Percentiles rank a stretch among this genome's conserved stretches.
Conservation (phyloP, 179 eudicot species). For the Camellia oleifera region DNA sequence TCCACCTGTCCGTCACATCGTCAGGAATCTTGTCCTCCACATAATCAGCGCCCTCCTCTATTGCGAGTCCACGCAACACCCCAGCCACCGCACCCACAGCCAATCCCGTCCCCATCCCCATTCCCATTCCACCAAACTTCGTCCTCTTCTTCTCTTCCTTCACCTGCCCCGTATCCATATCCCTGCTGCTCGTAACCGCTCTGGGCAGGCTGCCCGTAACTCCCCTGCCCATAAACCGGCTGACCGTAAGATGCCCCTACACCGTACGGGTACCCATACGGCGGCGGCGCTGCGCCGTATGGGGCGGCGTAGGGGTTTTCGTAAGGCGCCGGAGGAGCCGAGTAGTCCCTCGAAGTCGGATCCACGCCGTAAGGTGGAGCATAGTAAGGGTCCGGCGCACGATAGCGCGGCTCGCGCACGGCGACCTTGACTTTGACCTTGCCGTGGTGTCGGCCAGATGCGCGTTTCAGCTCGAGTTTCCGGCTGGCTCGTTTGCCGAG, state of each 20-base stretch:
- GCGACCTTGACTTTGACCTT: conserved; percentile 44
- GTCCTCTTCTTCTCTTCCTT: conserved; percentile 58
- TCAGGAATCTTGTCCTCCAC: conserved; percentile 72
- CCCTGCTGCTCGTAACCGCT: conserved; percentile 6
- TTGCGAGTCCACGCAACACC: conserved; percentile 64
- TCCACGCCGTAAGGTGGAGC: conserved; percentile 56
- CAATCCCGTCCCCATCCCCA: conserved; percentile 82
- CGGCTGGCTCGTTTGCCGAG: conserved; percentile 27
- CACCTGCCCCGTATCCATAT: conserved; percentile 1
- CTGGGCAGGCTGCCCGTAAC: conserved; percentile 12
- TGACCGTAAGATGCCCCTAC: conserved; percentile 15
- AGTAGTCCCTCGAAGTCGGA: conserved; percentile 30
- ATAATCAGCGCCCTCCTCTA: conserved; percentile 64
- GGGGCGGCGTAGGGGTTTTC: conserved; percentile 24
- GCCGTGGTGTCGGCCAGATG: conserved; percentile 90
- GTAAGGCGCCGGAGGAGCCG: conserved; percentile 22
- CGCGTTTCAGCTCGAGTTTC: conserved; percentile 57
- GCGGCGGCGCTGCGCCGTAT: conserved; percentile 21
- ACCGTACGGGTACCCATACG: conserved; percentile 35
- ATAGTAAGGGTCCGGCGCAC: conserved; percentile 47
- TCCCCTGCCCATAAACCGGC: conserved; percentile 10
- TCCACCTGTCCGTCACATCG: conserved; percentile 69
- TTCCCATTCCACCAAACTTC: conserved; percentile 78
- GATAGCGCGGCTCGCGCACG: conserved; percentile 49
- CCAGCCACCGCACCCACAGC: conserved; percentile 93